phyloP scores from a whole-genome alignment of 345 rosid genomes.

The Syzygium aromaticum region DNA sequence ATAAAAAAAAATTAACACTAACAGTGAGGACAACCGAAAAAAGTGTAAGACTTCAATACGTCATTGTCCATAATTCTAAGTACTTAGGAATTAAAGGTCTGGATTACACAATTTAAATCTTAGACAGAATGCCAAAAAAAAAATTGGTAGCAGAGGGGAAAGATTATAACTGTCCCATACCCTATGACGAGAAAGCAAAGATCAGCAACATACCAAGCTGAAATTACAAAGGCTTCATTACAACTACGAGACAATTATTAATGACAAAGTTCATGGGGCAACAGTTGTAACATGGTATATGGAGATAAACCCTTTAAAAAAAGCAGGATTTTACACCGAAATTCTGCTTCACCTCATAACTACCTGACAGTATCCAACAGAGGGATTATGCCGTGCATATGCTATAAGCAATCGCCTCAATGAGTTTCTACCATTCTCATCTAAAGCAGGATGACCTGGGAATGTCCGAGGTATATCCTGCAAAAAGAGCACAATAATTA shows the following conservation, averaged over 20 bases:
- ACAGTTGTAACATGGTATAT: not conserved
- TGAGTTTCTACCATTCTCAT: conserved; percentile 83
- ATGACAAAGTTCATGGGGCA: not conserved
- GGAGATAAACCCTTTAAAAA: not conserved
- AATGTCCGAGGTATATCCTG: conserved; percentile 96
- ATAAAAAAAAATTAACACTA: not conserved
- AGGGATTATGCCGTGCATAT: conserved; percentile 87
- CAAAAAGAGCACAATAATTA: conserved; percentile 18
- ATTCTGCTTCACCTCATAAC: not conserved
- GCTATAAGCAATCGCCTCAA: conserved; percentile 84
- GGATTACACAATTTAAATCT: not conserved
- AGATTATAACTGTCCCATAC: not conserved
- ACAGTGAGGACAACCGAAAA: not conserved
- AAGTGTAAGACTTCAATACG: not conserved
- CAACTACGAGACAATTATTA: not conserved
- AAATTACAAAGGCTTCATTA: not conserved
- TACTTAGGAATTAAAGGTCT: not conserved
- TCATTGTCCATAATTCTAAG: not conserved
- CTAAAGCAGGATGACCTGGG: conserved; percentile 95
- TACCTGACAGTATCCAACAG: conserved; percentile 98
- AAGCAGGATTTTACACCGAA: not conserved
- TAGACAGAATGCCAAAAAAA: not conserved
- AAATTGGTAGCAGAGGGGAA: not conserved
- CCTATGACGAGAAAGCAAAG: not conserved
- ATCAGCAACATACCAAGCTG: not conserved